Base-by-base conservation (phyloP, 2,329 filamentous ascomycete genomes). In the Neonectria sp. region DNA sequence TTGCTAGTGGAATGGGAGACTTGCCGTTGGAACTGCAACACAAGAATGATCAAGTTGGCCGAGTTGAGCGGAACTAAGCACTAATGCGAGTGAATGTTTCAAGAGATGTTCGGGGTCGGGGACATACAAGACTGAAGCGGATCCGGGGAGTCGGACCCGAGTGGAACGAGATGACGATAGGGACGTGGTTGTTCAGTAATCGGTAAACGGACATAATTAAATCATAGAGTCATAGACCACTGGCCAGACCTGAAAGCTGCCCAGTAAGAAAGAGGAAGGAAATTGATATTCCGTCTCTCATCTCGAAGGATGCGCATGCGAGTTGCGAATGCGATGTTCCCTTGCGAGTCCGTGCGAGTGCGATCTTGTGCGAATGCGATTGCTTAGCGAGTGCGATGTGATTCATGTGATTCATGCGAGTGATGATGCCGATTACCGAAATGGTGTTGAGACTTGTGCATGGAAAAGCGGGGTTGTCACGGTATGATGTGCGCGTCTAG, bases 261-360 rank as follows among this genome's bases (percentile, higher is more conserved):
- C 21, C 21, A 21, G 21, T 21, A 21, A 21, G 21, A 21, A 21
- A 21, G 21, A 21, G 21, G 21, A 21, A 33, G 31, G 33, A 40
- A n/a, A 40, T 6, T 6, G 6, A 6, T 8, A 6, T 40, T n/a
- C 13, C 37, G 8, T 40, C 15, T 40, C 37, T 40, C 37, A 7
- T 51, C 46, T 29, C 27, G 15, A 33, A n/a, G 8, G 27, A 52
- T n/a, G 46, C 25, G 6, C 17, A 31, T 52, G 48, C 48, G 27
- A 52, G 27, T 52, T 52, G 48, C 48, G 48, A 31, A 31, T 33
- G 48, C 48, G 48, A 52, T 52, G 25, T 51, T 17, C 3, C 4
- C 6, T 33, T 33, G 31, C 31, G 8, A 29, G 13, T 17, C 35
- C 12, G 3, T 52, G 48, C 48, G 48, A 33, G 48, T 52, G 48